Conservation (phyloP, 306 rosid genomes). For the Clitoria ternatea region DNA sequence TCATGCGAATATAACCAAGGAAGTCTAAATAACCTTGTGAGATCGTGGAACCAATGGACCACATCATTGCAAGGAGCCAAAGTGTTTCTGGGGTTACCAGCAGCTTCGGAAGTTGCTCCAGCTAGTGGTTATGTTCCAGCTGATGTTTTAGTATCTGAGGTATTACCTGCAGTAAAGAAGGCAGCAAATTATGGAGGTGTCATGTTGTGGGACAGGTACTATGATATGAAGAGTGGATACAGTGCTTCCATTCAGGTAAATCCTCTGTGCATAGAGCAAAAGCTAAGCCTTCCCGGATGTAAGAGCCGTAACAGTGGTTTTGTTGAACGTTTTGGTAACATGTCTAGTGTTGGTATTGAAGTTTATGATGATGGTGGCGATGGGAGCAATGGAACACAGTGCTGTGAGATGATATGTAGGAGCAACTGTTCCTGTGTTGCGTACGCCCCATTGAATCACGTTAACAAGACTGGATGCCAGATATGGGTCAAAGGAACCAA, state of each 20-base stretch:
- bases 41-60: slow-evolving; percentile 46
- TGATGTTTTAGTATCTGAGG: slow-evolving; percentile 22
- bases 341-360: slow-evolving; percentile 3
- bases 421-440: slow-evolving; percentile 29
- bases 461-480: slow-evolving; percentile 24
- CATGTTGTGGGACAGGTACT: slow-evolving; percentile 48
- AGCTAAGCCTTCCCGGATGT: not conserved
- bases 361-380: not conserved
- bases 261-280: not conserved
- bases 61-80: slow-evolving; percentile 13
- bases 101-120: slow-evolving; percentile 3
- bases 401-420: slow-evolving; percentile 27
- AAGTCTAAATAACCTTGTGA: not conserved
- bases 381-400: not conserved
- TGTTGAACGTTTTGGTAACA: not conserved
- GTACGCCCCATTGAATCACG: not conserved
- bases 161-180: slow-evolving; percentile 38
- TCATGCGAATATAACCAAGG: slow-evolving; percentile 31
- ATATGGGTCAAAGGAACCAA: slow-evolving; percentile 25
- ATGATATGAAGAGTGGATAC: slow-evolving; percentile 36
- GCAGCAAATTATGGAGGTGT: slow-evolving; percentile 57
- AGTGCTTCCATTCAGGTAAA: slow-evolving; percentile 3
- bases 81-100: slow-evolving; percentile 50
- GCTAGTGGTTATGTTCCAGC: slow-evolving; percentile 41
- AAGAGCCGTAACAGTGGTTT: not conserved